Conservation (phyloP, 2,329 filamentous ascomycete species). For the Tolypocladium album region DNA sequence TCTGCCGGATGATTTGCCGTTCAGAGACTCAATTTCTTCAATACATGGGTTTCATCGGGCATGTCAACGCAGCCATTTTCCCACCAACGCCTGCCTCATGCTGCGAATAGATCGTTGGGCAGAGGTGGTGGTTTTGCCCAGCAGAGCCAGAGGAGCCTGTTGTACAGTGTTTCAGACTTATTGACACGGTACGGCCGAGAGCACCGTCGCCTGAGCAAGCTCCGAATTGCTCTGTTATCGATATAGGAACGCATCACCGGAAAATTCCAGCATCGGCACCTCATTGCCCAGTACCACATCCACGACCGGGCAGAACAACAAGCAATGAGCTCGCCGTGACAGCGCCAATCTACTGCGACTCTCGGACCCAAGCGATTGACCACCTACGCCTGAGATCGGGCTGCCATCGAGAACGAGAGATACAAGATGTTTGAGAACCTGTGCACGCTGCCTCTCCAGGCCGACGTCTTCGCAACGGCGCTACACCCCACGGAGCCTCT, state of each 20-base stretch:
- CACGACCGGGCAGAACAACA: background rate
- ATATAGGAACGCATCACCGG: background rate
- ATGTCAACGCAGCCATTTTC: background rate
- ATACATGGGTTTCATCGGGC: no score
- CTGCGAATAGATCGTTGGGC: no score
- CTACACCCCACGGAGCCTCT: conserved; percentile 78
- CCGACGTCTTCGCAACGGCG: conserved; percentile 82
- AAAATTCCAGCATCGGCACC: background rate
- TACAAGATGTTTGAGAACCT: conserved; percentile 77
- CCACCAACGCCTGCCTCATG: background rate
- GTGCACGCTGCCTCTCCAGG: conserved; percentile 75
- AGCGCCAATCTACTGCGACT: no score
- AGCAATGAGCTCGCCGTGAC: background rate
- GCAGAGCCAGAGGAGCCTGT: no score
- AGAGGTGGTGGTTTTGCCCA: no score
- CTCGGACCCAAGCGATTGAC: background rate
- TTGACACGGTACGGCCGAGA: background rate
- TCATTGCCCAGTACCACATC: background rate
- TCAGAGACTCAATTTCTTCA: no score
- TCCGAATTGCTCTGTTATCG: background rate
- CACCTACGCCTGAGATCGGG: background rate
- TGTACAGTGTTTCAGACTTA: background rate
- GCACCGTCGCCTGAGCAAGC: background rate
- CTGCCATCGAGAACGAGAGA: background rate
- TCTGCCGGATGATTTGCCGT: no score